Evolutionary conservation across 2,329 filamentous ascomycete species (phyloP).

Genomic region (Pseudogymnoascus sp.): DNA sequence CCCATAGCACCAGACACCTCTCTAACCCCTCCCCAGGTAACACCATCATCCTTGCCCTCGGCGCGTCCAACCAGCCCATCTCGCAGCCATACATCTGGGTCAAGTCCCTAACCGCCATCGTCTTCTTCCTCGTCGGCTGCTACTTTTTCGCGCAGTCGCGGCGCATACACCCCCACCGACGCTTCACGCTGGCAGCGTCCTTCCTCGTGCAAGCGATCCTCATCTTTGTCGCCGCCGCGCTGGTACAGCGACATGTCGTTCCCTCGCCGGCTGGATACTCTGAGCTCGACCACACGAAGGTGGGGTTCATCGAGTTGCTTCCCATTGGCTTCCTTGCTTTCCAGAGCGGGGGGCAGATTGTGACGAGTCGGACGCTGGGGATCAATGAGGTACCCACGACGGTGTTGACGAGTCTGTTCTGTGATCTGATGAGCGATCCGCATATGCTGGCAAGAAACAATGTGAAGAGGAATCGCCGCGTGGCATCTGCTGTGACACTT

Average conservation of each 20-base stretch:
- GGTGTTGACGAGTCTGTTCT: constrained; percentile 74
- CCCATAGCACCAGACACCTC: not conserved
- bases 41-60: constrained; percentile 54
- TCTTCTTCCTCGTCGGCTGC: constrained; percentile 45
- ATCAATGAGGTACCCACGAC: constrained; percentile 67
- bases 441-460: constrained; percentile 39
- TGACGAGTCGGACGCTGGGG: constrained; percentile 61
- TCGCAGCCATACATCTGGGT: constrained; percentile 44
- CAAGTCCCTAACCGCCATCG: constrained; percentile 44
- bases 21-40: constrained; percentile 36
- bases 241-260: constrained; percentile 40
- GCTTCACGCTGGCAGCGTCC: constrained; percentile 37
- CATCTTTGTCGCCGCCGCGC: constrained; percentile 43
- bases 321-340: constrained; percentile 47
- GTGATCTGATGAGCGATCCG: constrained; percentile 65
- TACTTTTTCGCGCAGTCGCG: constrained; percentile 35
- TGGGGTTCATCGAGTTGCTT: constrained; percentile 36
- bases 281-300: constrained; percentile 19
- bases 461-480: constrained; percentile 44
- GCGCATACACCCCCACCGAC: constrained; percentile 30
- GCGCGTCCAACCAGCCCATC: constrained; percentile 43
- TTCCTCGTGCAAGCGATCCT: constrained; percentile 45
- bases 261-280: constrained; percentile 33
- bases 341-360: constrained; percentile 69
- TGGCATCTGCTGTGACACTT: constrained; percentile 42